Evolutionary conservation across 805 yeast genomes (phyloP), one percentile per base, ranked within the genome.

Genomic region (Yarrowia deformans): DNA sequence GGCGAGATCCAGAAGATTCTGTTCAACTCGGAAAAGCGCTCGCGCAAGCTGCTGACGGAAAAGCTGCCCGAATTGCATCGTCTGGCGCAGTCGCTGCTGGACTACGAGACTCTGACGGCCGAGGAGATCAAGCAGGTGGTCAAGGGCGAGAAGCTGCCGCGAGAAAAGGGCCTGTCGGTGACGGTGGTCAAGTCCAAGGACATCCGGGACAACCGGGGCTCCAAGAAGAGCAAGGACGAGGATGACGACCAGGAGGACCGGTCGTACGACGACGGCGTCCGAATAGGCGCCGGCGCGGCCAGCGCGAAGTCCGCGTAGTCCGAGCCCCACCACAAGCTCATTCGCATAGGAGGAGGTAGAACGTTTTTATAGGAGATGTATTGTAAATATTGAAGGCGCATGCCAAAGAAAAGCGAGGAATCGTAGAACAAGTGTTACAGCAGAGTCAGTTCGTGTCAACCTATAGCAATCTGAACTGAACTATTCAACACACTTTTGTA

Each of bases 101-200:
- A 95, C 79, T 96, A 93, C 80, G 99, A 95, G 82, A 95, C 99
- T 0, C 84, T 95, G 73, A 94, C 90, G 52, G 89, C 89, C 71
- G 94, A 88, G 39, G 99, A 95, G 78, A 94, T 95, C 83, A 94
- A 90, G 76, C 87, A 86, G 75, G 86, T 95, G 61, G 92, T 92
- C 45, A 83, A 83, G 71, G 99, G 99, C 45, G 94, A 91, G 77
- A 77, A 84, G 48, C 81, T 93, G 63, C 85, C 84, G 72, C 89
- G 90, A 77, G 84, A 86, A 58, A 91, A 88, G 77, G 86, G 85
- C 13, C 81, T 88, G 23, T 84, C 94, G 40, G 93, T 93, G 75
- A 90, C 91, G 16, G 90, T 94, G 14, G 86, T 90, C 46, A 88
- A 88, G 68, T 66, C 75, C 63, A 76, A 74, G 67, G 81, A 79